These are phyloP conservation scores for Leonotis leonurus DNA, from an alignment of 257 asterid genomes.

Conservation along the genomic window DNA sequence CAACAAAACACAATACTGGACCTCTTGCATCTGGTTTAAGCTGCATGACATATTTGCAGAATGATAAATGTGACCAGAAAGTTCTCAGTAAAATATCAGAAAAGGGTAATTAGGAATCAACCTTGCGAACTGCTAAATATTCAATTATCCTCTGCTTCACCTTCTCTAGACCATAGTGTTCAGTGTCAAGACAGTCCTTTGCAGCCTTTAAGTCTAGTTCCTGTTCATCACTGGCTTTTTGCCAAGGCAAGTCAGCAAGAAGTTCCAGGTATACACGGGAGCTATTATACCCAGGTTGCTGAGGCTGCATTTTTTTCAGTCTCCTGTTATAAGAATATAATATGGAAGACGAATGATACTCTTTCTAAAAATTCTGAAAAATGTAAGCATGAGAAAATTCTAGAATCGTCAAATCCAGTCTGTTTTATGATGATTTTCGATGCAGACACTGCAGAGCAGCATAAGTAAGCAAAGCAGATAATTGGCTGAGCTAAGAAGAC, in stretches of 20 bases:
- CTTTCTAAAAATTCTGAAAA: slow-evolving; percentile 11
- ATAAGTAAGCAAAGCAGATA: slow-evolving; percentile 6
- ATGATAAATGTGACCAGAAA: slow-evolving; percentile 10
- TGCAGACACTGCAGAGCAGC: neutral
- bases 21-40: slow-evolving; percentile 99
- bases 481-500: neutral
- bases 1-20: slow-evolving; percentile 95
- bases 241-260: slow-evolving; percentile 98
- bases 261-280: slow-evolving; percentile 92
- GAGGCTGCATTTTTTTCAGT: slow-evolving; percentile 98
- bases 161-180: slow-evolving; percentile 88
- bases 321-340: slow-evolving; percentile 55
- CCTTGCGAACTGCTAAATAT: slow-evolving; percentile 98
- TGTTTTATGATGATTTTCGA: neutral
- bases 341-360: slow-evolving; percentile 11
- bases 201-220: slow-evolving; percentile 85
- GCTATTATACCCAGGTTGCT: slow-evolving; percentile 96
- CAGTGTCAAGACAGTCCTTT: slow-evolving; percentile 78
- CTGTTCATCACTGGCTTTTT: slow-evolving; percentile 73
- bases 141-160: slow-evolving; percentile 97
- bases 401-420: neutral
- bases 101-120: slow-evolving; percentile 21
- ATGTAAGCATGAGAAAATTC: slow-evolving; percentile 9
- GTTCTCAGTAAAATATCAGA: slow-evolving; percentile 5
- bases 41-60: slow-evolving; percentile 40